These are phyloP conservation scores for Ophiognomonia clavigignenti-juglandacearum DNA, from an alignment of 2,329 filamentous ascomycete species.

Conservation along the genomic window DNA sequence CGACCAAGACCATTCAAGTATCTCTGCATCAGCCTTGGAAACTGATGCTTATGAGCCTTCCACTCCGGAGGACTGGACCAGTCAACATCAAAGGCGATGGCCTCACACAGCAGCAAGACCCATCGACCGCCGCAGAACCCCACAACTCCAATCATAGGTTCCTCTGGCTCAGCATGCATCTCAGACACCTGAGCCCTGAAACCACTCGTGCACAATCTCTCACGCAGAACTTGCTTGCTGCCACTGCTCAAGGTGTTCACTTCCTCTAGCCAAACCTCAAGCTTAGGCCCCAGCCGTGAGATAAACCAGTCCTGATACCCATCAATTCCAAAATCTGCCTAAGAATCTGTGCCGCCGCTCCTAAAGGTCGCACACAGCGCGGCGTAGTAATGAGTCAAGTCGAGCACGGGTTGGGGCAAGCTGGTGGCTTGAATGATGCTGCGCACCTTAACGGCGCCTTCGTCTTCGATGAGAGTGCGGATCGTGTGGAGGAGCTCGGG, in stretches of 20 bases:
- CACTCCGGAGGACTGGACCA: too few relatives aligned
- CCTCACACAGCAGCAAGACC: too few relatives aligned
- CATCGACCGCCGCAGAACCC: too few relatives aligned
- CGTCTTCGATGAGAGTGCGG: slow-evolving; percentile 90
- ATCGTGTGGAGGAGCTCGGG: slow-evolving; percentile 84
- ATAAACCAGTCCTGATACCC: not conserved
- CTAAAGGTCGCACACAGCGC: slow-evolving; percentile 91
- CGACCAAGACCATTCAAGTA: too few relatives aligned
- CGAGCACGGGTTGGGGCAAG: slow-evolving; percentile 85
- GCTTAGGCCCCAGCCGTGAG: not conserved
- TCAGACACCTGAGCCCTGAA: not conserved
- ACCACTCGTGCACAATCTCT: not conserved
- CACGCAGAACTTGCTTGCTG: too few relatives aligned
- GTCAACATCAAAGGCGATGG: too few relatives aligned
- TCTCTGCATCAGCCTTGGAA: too few relatives aligned
- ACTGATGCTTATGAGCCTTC: too few relatives aligned
- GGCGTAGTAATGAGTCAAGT: slow-evolving; percentile 94
- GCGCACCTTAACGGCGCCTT: slow-evolving; percentile 93
- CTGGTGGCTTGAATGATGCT: slow-evolving; percentile 97
- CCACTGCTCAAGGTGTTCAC: too few relatives aligned
- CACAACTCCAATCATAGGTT: not conserved
- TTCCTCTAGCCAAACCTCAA: not conserved
- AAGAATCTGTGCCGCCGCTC: slow-evolving; percentile 87
- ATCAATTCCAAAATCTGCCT: slow-evolving; percentile 23
- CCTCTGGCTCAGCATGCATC: not conserved